Evolutionary conservation across 179 eudicot species (phyloP).

Genomic region (Actinidia chinensis): DNA sequence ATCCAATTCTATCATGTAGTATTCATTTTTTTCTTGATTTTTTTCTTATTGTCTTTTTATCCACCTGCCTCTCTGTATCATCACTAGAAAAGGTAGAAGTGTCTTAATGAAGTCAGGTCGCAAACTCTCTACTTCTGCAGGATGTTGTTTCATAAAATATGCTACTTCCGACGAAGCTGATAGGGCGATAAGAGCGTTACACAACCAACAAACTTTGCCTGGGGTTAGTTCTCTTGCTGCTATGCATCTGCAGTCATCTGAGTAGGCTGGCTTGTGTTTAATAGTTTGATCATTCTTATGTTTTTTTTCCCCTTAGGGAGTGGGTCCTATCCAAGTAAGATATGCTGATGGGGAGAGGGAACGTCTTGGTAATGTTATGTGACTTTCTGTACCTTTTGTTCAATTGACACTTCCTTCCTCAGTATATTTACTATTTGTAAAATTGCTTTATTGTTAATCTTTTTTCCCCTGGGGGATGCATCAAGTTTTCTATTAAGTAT

Average conservation of each 20-base stretch:
- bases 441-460: background rate
- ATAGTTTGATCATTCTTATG: constrained; percentile 12
- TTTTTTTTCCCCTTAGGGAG: constrained; percentile 50
- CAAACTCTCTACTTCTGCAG: constrained; percentile 64
- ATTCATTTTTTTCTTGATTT: background rate
- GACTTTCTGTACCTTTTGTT: constrained; percentile 9
- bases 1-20: background rate
- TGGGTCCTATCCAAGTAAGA: constrained; percentile 94
- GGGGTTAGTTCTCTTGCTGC: constrained; percentile 59
- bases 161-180: constrained; percentile 93
- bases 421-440: background rate
- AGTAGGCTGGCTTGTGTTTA: constrained; percentile 9
- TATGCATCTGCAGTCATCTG: background rate
- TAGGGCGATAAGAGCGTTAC: constrained; percentile 81
- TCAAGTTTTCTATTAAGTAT: background rate
- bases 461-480: background rate
- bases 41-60: background rate
- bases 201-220: constrained; percentile 84
- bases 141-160: constrained; percentile 95
- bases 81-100: constrained; percentile 5
- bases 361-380: constrained; percentile 70
- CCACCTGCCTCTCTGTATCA: constrained; percentile 2
- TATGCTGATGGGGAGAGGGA: constrained; percentile 99
- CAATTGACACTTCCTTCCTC: constrained; percentile 4
- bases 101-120: constrained; percentile 29